These are phyloP conservation scores for Taphrina betulina DNA, from an alignment of 1,139 yeast species.

Conservation along the genomic window DNA sequence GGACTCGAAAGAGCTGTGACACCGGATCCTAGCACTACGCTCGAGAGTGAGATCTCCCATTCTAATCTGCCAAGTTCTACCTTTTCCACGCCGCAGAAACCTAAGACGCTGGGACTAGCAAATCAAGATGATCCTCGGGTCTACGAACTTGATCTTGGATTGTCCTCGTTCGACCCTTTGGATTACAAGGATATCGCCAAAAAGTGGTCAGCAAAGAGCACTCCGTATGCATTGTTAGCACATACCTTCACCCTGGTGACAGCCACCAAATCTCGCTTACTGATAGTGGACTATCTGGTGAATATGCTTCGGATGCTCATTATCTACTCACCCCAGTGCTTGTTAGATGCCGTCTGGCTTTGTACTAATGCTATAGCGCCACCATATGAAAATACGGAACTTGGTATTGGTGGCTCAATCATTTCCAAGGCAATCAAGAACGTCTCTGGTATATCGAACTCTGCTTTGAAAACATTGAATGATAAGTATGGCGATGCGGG, in stretches of 20 bases:
- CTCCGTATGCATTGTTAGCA: conserved; percentile 37
- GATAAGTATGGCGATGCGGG: conserved; percentile 39
- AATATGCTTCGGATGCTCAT: conserved; percentile 38
- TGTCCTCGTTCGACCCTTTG: conserved; percentile 16
- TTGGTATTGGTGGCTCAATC: conserved; percentile 39
- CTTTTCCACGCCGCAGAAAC: conserved; percentile 10
- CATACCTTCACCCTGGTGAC: conserved; percentile 36
- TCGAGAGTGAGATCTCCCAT: not conserved
- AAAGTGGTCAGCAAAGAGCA: conserved; percentile 14
- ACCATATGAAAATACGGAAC: conserved; percentile 37
- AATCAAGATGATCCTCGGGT: conserved; percentile 4
- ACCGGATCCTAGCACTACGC: not conserved
- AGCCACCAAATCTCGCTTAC: conserved; percentile 38
- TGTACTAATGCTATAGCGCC: conserved; percentile 39
- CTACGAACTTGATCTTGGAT: conserved; percentile 22
- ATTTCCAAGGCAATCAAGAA: conserved; percentile 36
- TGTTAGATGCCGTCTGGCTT: conserved; percentile 39
- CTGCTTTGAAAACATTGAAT: conserved; percentile 35
- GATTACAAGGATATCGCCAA: conserved; percentile 19
- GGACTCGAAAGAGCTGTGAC: conserved; percentile 6
- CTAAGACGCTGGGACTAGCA: conserved; percentile 7
- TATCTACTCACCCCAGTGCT: conserved; percentile 34
- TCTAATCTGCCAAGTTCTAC: conserved; percentile 12
- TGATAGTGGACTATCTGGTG: conserved; percentile 37
- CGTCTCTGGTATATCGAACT: conserved; percentile 37